Evolutionary conservation across 2,329 filamentous ascomycete genomes (phyloP).

Genomic region (Sclerotinia nivalis): DNA sequence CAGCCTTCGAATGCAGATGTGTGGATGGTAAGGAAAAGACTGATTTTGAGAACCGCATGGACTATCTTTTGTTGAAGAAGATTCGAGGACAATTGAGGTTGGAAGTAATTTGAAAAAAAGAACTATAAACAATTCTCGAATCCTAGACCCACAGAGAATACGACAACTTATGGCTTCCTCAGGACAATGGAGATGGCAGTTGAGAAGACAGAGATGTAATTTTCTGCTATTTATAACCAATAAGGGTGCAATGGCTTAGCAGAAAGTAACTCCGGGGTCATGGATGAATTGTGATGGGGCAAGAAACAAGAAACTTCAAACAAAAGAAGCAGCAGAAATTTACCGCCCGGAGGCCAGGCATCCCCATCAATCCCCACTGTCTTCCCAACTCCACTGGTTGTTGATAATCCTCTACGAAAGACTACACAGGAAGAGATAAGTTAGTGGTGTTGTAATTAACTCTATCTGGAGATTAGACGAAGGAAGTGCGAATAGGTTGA

Average conservation of each 20-base stretch:
- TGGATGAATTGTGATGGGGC: too few relatives aligned
- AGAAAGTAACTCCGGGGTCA: too few relatives aligned
- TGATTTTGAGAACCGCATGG: not conserved
- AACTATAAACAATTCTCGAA: not conserved
- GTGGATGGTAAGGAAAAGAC: not conserved
- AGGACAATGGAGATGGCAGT: not conserved
- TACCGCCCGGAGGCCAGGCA: not conserved
- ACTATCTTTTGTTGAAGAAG: not conserved
- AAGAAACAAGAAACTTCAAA: too few relatives aligned
- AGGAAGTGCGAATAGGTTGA: not conserved
- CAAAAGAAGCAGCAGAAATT: not conserved
- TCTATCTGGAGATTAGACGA: not conserved
- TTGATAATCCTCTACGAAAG: not conserved
- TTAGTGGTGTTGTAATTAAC: not conserved
- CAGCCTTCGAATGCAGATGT: not conserved
- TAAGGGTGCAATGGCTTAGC: not conserved
- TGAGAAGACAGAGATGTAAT: not conserved
- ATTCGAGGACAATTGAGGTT: not conserved
- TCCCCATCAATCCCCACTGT: too few relatives aligned
- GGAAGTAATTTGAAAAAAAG: not conserved
- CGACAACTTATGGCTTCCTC: not conserved
- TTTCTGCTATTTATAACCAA: not conserved
- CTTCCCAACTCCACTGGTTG: not conserved
- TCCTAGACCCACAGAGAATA: not conserved
- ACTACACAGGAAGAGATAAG: not conserved